phyloP scores from a whole-genome alignment of 2,329 filamentous ascomycete species.

The Fusarium verticillioides region DNA sequence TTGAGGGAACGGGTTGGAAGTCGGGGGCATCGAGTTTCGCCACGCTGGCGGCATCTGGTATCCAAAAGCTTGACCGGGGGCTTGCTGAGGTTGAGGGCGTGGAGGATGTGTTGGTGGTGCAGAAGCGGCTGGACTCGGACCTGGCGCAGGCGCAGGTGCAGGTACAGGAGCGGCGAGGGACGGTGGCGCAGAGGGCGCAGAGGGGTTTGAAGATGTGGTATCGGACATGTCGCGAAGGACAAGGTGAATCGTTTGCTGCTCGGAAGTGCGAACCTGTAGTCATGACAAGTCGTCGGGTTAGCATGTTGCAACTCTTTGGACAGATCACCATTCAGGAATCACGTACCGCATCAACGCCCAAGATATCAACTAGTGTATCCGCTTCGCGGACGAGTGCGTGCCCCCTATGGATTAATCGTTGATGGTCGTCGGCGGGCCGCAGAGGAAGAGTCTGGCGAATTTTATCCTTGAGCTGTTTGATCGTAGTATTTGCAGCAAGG shows the following conservation, averaged over 20 bases:
- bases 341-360: constrained; percentile 64
- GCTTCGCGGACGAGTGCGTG: constrained; percentile 64
- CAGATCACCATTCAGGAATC: not conserved
- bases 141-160: constrained; percentile 34
- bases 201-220: constrained; percentile 42
- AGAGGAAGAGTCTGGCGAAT: constrained; percentile 64
- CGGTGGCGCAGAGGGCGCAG: constrained; percentile 27
- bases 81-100: constrained; percentile 35
- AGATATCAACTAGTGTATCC: constrained; percentile 66
- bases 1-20: constrained; percentile 43
- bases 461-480: constrained; percentile 67
- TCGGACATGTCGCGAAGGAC: constrained; percentile 58
- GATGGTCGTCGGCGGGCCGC: constrained; percentile 63
- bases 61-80: constrained; percentile 38
- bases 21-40: constrained; percentile 46
- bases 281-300: constrained; percentile 28
- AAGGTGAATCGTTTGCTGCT: constrained; percentile 65
- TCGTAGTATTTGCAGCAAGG: constrained; percentile 62
- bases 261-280: constrained; percentile 55
- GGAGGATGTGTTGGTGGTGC: constrained; percentile 38
- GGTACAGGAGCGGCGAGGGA: constrained; percentile 9
- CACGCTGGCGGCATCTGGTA: constrained; percentile 47
- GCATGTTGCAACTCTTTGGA: constrained; percentile 20
- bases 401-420: constrained; percentile 71
- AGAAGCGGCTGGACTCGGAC: constrained; percentile 43